phyloP scores from a whole-genome alignment of 257 asterid species.

The Echites panduratus region DNA sequence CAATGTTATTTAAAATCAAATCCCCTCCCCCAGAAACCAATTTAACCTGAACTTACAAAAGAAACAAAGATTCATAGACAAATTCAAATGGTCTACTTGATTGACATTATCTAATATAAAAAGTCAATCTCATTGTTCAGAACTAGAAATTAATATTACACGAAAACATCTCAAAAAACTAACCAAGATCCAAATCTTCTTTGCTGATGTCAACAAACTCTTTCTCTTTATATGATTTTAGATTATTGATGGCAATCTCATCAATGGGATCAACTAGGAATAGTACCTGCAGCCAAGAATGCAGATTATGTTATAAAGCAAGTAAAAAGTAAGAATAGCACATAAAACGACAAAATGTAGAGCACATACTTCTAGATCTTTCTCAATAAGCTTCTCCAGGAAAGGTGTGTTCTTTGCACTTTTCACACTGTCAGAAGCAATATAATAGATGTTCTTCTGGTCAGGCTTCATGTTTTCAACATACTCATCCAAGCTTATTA shows the following conservation, averaged over 20 bases:
- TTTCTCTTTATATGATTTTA: constrained; percentile 82
- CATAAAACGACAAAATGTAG: constrained; percentile 9
- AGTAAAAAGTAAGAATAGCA: neutral
- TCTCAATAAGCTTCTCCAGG: constrained; percentile 85
- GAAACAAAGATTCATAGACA: neutral
- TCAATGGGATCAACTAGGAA: constrained; percentile 94
- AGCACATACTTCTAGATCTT: constrained; percentile 73
- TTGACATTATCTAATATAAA: neutral
- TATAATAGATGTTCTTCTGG: constrained; percentile 80
- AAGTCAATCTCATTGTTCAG: no score
- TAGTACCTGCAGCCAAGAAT: constrained; percentile 52
- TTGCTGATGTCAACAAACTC: constrained; percentile 87
- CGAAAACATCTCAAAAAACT: constrained; percentile 17
- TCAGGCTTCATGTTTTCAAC: constrained; percentile 88
- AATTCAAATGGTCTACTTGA: neutral
- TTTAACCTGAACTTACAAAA: neutral
- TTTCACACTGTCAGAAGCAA: constrained; percentile 82
- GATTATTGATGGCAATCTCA: constrained; percentile 85
- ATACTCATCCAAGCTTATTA: constrained; percentile 93
- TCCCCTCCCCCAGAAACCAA: neutral
- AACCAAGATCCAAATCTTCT: constrained; percentile 96
- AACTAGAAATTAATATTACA: neutral
- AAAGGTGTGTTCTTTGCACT: constrained; percentile 94
- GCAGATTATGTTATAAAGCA: neutral
- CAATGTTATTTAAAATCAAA: neutral